These are phyloP conservation scores for Funneliformis geosporum DNA, from an alignment of 192 early-diverging fungal species.

Conservation along the genomic window DNA sequence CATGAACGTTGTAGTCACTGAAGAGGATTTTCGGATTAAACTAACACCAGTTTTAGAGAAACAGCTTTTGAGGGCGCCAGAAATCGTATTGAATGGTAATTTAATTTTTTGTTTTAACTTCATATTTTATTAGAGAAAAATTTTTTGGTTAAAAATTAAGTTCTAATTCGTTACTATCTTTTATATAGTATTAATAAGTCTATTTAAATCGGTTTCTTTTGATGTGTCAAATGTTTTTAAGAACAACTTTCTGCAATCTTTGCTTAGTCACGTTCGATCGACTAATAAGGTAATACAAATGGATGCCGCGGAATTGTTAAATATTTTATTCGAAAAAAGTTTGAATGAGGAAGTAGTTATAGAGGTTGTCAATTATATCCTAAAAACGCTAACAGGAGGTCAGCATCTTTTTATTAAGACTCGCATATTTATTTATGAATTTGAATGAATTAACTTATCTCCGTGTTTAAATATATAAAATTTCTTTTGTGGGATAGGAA, in stretches of 20 bases:
- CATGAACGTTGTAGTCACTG: constrained; percentile 55
- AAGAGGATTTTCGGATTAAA: constrained; percentile 54
- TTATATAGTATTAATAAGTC: constrained; percentile 51
- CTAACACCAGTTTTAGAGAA: constrained; percentile 69
- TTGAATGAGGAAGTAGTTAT: constrained; percentile 52
- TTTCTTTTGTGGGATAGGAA: constrained; percentile 37
- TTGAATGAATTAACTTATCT: not conserved
- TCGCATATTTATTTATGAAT: constrained; percentile 26
- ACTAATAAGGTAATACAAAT: constrained; percentile 58
- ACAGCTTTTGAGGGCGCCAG: constrained; percentile 84
- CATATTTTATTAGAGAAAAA: too few species aligned
- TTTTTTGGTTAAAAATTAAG: not conserved
- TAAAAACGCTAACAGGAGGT: constrained; percentile 46
- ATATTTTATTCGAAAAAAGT: constrained; percentile 52
- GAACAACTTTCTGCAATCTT: constrained; percentile 63
- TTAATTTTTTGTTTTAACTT: not conserved
- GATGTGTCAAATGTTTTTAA: constrained; percentile 63
- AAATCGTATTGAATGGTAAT: constrained; percentile 67
- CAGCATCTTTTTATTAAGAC: constrained; percentile 41
- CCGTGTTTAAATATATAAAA: not conserved
- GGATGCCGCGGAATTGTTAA: constrained; percentile 63
- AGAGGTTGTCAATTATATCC: constrained; percentile 60
- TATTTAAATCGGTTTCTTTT: constrained; percentile 56
- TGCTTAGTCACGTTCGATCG: constrained; percentile 67
- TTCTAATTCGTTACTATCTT: constrained; percentile 13